Base-by-base conservation (phyloP, 352 stramenopile species). In the Phytophthora niederhauseri region DNA sequence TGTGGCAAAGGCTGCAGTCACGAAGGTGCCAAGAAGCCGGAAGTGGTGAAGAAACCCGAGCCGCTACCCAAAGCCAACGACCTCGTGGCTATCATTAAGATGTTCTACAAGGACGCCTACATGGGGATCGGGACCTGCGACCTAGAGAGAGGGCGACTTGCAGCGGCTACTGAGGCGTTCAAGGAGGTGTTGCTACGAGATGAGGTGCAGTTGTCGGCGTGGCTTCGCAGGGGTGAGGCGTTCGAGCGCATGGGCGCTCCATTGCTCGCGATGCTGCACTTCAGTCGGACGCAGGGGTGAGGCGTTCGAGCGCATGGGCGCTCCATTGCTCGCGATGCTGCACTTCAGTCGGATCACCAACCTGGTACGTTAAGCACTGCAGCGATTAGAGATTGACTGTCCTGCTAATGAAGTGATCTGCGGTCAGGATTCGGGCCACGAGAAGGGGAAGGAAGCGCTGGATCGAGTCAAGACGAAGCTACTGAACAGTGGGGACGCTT, bases 31-130 rank as follows among this genome's bases (percentile, higher is more conserved):
- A 67, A 55, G 26, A 72, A 43, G 34, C 12, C 71, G 19, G 62
- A 55, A 1, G 28, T 49, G 53, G 22, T 26, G 0, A 67, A 67
- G 36, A 74, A 55, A 28, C 30, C 14, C 1, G 56, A 61, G 12
- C 12, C 43, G 1, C 57, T 90, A 0, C 83, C 80, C 1, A 78
- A 87, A 36, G 68, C 70, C 8, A 80, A 81, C 22, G 83, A 93
- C 55, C 45, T 92, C 17, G 3, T 64, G n/a, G 83, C 77, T 0
- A 78, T 93, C 34, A 65, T 91, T 3, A 77, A 63, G 2, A 92
- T 90, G 83, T 90, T 93, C 59, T 81, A 85, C 60, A 88, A 84
- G 30, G 85, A 93, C 59, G 71, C 86, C 4, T 88, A 82, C 55
- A 55, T 85, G 28, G 85, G 81, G 5, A 78, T 92, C 36, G 82